phyloP scores from a whole-genome alignment of 768 basidiomycete genomes.

The Tricholoma matsutake region DNA sequence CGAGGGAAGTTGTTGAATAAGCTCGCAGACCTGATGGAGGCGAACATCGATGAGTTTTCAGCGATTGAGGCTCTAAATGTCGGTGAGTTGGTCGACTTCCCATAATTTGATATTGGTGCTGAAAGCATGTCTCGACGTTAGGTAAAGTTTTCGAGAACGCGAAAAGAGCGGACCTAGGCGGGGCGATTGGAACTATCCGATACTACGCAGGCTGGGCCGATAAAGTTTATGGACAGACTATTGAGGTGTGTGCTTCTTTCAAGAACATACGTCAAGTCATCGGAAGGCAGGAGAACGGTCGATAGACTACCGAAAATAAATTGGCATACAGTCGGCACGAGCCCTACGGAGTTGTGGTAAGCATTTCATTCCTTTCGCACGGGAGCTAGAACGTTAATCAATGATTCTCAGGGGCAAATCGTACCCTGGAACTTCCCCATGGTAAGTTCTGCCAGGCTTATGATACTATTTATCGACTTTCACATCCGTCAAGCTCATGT shows the following conservation, averaged over 20 bases:
- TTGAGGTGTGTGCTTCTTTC: constrained; percentile 34
- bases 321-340: constrained; percentile 46
- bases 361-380: neutral
- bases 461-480: neutral
- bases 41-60: constrained; percentile 20
- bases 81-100: constrained; percentile 12
- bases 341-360: too few relatives aligned
- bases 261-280: neutral
- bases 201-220: constrained; percentile 84
- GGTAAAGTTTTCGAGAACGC: constrained; percentile 35
- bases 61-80: constrained; percentile 24
- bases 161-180: constrained; percentile 41
- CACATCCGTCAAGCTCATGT: neutral
- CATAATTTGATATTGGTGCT: too few relatives aligned
- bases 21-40: constrained; percentile 15
- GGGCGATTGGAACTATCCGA: constrained; percentile 42
- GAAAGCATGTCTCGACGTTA: neutral
- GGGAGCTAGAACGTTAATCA: neutral
- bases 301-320: constrained; percentile 50
- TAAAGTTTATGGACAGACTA: constrained; percentile 60
- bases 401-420: constrained; percentile 37
- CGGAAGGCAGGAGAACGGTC: neutral
- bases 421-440: constrained; percentile 56
- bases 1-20: constrained; percentile 26
- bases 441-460: constrained; percentile 6